Evolutionary conservation across 129 eudicot species (phyloP), one percentile per base, ranked within the genome.

Genomic region (Solidago caesia): DNA sequence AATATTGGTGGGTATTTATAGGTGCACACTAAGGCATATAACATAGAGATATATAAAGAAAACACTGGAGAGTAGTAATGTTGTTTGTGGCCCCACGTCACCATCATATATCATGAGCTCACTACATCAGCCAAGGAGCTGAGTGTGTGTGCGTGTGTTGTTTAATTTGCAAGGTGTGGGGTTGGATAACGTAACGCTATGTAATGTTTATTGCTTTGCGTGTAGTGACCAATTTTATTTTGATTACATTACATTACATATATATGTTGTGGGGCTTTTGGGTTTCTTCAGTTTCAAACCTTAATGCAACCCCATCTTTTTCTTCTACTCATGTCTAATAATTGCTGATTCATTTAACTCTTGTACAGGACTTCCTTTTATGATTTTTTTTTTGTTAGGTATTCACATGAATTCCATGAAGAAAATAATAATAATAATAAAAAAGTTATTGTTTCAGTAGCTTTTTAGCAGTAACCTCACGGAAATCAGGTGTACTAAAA

Each of bases 141-240:
- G 68, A 27, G 79, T 60, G 51, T 68, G 80, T 41, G 25, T 66
- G 79, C 64, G 45, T 51, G 61, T 70, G 71, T 21, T 11, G 73
- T 14, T 39, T 21, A 21, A 21, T 21, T 44, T 44, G 68, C 16
- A 43, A 5, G 46, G 21, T 41, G 82, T 45, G 58, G 70, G 76
- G 81, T 62, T 59, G 66, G 80, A 71, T 78, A 78, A 71, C 67
- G 77, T 79, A 71, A 64, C 64, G 77, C 42, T 44, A 64, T 72
- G 73, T 71, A 59, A 33, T 71, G 67, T 64, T 78, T 79, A 79
- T 79, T 79, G 82, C 82, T 72, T 79, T 79, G 77, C 82, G 82
- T 79, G 82, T 79, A 26, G 77, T 71, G 73, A 1, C 68, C 72
- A 79, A 72, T 71, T 6, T 78, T 8, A 8, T 52, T 71, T 78